A percentile compares a stretch with the other conserved stretches of the same genome.
These are phyloP conservation scores for Prunus mira DNA, from an alignment of 306 rosid genomes.

Conservation along the genomic window DNA sequence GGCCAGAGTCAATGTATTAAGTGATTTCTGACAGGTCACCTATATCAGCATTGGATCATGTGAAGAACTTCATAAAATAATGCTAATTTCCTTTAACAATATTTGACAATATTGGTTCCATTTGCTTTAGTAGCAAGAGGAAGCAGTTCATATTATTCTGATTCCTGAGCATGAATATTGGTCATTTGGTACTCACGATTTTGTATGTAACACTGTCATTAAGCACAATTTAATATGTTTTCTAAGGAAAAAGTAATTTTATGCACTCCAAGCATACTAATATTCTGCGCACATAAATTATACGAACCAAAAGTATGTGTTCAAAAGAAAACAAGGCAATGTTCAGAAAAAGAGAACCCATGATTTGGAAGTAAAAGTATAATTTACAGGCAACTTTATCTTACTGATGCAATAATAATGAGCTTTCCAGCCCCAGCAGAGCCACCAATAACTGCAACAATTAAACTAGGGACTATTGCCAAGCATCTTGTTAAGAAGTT, in stretches of 20 bases:
- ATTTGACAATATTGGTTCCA: neutral
- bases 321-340: neutral
- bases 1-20: neutral
- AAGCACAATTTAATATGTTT: neutral
- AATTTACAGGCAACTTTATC: slow-evolving; percentile 28
- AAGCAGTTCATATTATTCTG: neutral
- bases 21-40: too few relatives aligned
- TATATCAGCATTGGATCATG: neutral
- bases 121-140: neutral
- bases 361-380: neutral
- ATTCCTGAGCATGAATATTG: neutral
- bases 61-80: neutral
- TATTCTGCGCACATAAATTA: neutral
- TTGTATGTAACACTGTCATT: neutral
- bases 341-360: neutral
- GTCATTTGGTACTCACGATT: neutral
- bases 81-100: neutral
- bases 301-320: neutral
- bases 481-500: slow-evolving; percentile 80
- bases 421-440: slow-evolving; percentile 92
- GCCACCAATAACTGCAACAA: slow-evolving; percentile 88
- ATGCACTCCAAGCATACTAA: neutral
- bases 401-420: slow-evolving; percentile 88
- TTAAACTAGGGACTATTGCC: slow-evolving; percentile 92
- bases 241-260: neutral